A percentile compares a stretch with the other conserved stretches of the same genome.
Evolutionary conservation across 495 filamentous ascomycete species (phyloP).

Genomic region (Endocarpon pusillum): DNA sequence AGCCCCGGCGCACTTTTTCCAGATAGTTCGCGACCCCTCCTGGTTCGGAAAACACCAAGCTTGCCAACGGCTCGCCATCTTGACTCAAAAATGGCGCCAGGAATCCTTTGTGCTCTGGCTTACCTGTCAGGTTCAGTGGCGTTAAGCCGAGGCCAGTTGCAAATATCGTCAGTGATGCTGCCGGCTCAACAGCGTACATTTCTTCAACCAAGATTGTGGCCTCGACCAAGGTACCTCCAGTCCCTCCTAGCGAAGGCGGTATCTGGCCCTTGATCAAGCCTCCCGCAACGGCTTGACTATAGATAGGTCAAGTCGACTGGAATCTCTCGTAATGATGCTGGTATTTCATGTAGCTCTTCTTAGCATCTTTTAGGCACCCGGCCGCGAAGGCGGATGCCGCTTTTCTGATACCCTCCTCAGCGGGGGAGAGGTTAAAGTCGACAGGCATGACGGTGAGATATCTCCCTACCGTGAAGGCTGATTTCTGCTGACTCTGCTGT

Average conservation of each 20-base stretch:
- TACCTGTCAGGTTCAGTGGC: slow-evolving; percentile 27
- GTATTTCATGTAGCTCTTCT: slow-evolving; percentile 17
- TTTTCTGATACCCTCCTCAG: slow-evolving; percentile 18
- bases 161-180: slow-evolving; percentile 30
- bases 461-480: too few species aligned
- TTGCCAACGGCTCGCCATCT: slow-evolving; percentile 29
- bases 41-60: slow-evolving; percentile 33
- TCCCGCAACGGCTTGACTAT: slow-evolving; percentile 20
- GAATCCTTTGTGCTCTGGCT: slow-evolving; percentile 23
- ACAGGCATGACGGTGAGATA: slow-evolving; percentile 11
- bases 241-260: slow-evolving; percentile 25
- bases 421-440: slow-evolving; percentile 22
- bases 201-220: slow-evolving; percentile 35
- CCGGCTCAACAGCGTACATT: slow-evolving; percentile 31
- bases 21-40: slow-evolving; percentile 33
- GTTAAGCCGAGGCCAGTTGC: slow-evolving; percentile 32
- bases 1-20: slow-evolving; percentile 30
- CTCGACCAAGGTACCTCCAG: slow-evolving; percentile 24
- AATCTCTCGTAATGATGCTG: slow-evolving; percentile 21
- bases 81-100: slow-evolving; percentile 30
- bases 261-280: slow-evolving; percentile 34
- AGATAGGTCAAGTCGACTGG: slow-evolving; percentile 27
- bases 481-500: too few species aligned
- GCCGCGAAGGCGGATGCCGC: slow-evolving; percentile 19
- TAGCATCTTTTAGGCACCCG: slow-evolving; percentile 19